Conservation (phyloP, 2,329 filamentous ascomycete genomes). For the Dactylonectria macrodidyma region DNA sequence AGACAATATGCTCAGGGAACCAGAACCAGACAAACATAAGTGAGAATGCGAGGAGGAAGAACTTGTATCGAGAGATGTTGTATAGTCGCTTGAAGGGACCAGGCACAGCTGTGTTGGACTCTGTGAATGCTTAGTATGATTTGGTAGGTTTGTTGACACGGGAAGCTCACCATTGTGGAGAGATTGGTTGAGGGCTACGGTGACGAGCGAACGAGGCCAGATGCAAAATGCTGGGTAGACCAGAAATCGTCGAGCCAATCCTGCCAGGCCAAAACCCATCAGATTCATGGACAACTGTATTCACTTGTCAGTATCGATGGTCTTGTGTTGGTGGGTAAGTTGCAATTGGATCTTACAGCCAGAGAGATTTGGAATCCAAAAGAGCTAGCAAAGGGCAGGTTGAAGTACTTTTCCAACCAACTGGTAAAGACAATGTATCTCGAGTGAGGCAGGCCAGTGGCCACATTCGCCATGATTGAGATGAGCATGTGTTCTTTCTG, state of each 20-base stretch:
- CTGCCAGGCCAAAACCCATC: slow-evolving; percentile 70
- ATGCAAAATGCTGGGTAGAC: slow-evolving; percentile 60
- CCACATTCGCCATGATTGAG: slow-evolving; percentile 61
- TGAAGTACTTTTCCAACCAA: slow-evolving; percentile 45
- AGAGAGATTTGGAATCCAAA: slow-evolving; percentile 55
- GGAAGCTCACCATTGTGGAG: slow-evolving; percentile 34
- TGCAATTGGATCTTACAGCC: background rate
- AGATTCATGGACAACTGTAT: slow-evolving; percentile 49
- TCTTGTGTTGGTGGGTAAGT: accelerated
- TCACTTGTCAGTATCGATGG: no score
- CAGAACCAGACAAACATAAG: slow-evolving; percentile 45
- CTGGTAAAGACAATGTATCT: slow-evolving; percentile 40
- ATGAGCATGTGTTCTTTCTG: slow-evolving; percentile 74
- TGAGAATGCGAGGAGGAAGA: slow-evolving; percentile 37
- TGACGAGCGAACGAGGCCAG: slow-evolving; percentile 53
- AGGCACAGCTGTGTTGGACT: slow-evolving; percentile 29
- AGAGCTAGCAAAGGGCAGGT: slow-evolving; percentile 37
- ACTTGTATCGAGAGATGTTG: slow-evolving; percentile 40
- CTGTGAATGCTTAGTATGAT: background rate
- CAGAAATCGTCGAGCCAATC: slow-evolving; percentile 63
- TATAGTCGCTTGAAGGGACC: slow-evolving; percentile 40
- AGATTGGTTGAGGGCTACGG: slow-evolving; percentile 41
- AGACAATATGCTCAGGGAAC: slow-evolving; percentile 41
- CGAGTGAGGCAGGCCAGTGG: slow-evolving; percentile 40
- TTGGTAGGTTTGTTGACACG: background rate